Evolutionary conservation across 768 basidiomycete genomes (phyloP), one percentile per base, ranked within the genome.

Genomic region (Daedaleopsis sinensis): DNA sequence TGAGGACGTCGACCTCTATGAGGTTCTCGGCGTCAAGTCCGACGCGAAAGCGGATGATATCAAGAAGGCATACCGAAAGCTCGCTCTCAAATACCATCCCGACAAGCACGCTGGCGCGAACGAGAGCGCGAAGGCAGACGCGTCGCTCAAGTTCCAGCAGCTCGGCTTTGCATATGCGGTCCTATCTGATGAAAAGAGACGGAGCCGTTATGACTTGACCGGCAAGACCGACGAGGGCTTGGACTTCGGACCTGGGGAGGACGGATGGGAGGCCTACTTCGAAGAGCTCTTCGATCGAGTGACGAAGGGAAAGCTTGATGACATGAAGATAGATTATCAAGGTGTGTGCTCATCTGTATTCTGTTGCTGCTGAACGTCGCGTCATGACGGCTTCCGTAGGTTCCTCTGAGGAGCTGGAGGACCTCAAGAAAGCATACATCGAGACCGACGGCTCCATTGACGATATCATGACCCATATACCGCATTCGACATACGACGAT

Each of bases 191-290:
- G 86, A 86, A 60, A 87, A 84, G 69, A 76, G 88, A 65, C 84
- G 88, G 70, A 79, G 84, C 70, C 80, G 86, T 61, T 99, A 98
- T 66, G 95, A 98, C 68, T 75, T 74, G 57, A 96, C 91, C 0
- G 97, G 97, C 18, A 84, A 84, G 65, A 97, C 95, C 10, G 86
- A 88, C 64, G 95, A 98, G 68, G 84, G 83, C 11, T 82, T 90
- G 47, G 87, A 88, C 52, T 71, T 90, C 43, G 86, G 78, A 23
- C 83, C 84, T 7, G 92, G 86, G 11, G 92, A 90, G 61, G 91
- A 88, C 62, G 93, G 94, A 1, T 99, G 97, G 97, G 93, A 94
- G 69, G 85, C 91, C 7, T 99, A 99, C 76, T 99, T 98, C 68
- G 90, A 90, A 71, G 88, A 88, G 58, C 76, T 97, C 65, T 97